These are phyloP conservation scores for Phytophthora pluvialis DNA, from an alignment of 352 stramenopile genomes.

Conservation along the genomic window DNA sequence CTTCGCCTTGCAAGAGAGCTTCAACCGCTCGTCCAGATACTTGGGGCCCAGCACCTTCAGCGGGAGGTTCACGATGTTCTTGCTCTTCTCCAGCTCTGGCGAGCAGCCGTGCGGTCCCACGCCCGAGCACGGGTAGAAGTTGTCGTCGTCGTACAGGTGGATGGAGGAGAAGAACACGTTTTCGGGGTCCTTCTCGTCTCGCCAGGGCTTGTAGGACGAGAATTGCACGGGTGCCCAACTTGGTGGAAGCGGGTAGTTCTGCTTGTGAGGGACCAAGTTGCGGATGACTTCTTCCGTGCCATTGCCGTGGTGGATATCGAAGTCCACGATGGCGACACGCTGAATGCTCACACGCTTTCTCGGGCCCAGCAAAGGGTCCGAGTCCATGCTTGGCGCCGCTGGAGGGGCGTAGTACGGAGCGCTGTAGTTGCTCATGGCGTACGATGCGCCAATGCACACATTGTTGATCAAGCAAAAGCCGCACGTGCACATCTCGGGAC, in stretches of 20 bases:
- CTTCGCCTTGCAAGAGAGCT: slow-evolving; percentile 63
- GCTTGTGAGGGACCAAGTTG: slow-evolving; percentile 64
- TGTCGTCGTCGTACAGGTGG: slow-evolving; percentile 66
- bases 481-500: slow-evolving; percentile 66
- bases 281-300: slow-evolving; percentile 71
- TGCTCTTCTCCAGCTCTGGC: slow-evolving; percentile 46
- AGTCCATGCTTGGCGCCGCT: neutral
- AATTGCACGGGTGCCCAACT: slow-evolving; percentile 69
- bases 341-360: slow-evolving; percentile 36
- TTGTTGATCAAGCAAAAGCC: slow-evolving; percentile 78
- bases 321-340: slow-evolving; percentile 68
- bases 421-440: slow-evolving; percentile 61
- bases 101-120: slow-evolving; percentile 55
- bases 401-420: slow-evolving; percentile 44
- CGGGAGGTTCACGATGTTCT: slow-evolving; percentile 66
- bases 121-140: slow-evolving; percentile 71
- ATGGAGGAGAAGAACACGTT: slow-evolving; percentile 77
- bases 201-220: slow-evolving; percentile 73
- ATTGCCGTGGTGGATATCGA: slow-evolving; percentile 76
- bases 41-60: slow-evolving; percentile 56
- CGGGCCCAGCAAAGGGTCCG: slow-evolving; percentile 7
- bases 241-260: slow-evolving; percentile 67
- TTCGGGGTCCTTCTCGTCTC: slow-evolving; percentile 62
- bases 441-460: slow-evolving; percentile 67
- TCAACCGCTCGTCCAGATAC: slow-evolving; percentile 64